Percentiles rank a stretch among this genome's conserved stretches.
Conservation (phyloP, 495 filamentous ascomycete genomes). For the Saxispiralis lemnorum region DNA sequence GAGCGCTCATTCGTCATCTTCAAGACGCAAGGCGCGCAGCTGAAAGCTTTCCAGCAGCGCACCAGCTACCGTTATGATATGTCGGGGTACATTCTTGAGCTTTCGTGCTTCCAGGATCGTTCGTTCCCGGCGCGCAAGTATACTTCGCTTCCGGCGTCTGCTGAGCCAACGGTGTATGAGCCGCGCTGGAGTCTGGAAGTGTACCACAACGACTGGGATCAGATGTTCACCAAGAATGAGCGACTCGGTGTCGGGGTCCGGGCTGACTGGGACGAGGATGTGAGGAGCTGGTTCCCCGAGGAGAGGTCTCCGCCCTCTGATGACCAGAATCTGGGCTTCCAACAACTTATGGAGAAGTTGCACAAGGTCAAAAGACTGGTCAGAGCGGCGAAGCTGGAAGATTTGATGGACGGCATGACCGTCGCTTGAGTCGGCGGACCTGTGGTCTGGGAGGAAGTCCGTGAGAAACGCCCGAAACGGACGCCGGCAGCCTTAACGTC, state of each 20-base stretch:
- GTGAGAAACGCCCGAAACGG: too few relatives aligned
- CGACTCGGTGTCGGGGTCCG: slow-evolving; percentile 9
- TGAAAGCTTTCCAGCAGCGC: slow-evolving; percentile 9
- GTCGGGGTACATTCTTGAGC: slow-evolving; percentile 13
- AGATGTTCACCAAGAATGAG: slow-evolving; percentile 8
- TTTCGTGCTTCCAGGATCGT: slow-evolving; percentile 11
- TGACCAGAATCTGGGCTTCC: background rate
- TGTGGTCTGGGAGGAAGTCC: too few relatives aligned
- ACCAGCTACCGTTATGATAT: slow-evolving; percentile 6
- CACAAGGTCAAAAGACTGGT: slow-evolving; percentile 6
- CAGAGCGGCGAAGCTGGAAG: slow-evolving; percentile 1
- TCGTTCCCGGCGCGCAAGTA: background rate
- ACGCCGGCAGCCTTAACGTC: too few relatives aligned
- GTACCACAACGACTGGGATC: slow-evolving; percentile 11
- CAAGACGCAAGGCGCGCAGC: background rate
- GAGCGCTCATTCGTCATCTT: slow-evolving; percentile 4
- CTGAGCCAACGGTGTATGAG: slow-evolving; percentile 4
- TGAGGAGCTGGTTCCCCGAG: slow-evolving; percentile 11
- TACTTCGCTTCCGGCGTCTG: too few relatives aligned
- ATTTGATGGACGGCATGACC: slow-evolving; percentile 6
- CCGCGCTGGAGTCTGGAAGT: slow-evolving; percentile 17
- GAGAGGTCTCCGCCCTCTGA: background rate
- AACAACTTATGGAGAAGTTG: slow-evolving; percentile 13
- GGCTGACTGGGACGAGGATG: slow-evolving; percentile 7
- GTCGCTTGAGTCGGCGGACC: background rate